These are phyloP conservation scores for Lodderomyces pseudojiufengensis DNA, from an alignment of 1,139 yeast genomes.

Conservation along the genomic window DNA sequence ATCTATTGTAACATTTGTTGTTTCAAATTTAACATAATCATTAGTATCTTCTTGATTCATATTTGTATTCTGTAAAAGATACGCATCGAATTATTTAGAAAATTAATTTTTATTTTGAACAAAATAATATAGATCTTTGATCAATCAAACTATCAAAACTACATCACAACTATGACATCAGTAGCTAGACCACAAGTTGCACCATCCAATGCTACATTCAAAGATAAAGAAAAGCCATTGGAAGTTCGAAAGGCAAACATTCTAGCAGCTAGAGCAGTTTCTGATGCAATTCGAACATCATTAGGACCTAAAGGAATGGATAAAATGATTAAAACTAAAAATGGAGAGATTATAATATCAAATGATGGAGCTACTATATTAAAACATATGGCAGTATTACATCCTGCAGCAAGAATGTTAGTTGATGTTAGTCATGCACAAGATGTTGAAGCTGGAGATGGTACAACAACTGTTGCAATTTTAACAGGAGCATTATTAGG, in stretches of 20 bases:
- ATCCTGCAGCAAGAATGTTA: slow-evolving; percentile 97
- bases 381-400: slow-evolving; percentile 95
- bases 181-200: slow-evolving; percentile 23
- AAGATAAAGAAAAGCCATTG: slow-evolving; percentile 94
- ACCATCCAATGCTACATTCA: slow-evolving; percentile 86
- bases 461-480: slow-evolving; percentile 96
- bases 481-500: slow-evolving; percentile 90
- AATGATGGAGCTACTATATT: slow-evolving; percentile 97
- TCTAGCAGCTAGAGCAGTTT: slow-evolving; percentile 94
- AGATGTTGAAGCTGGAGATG: slow-evolving; percentile 98
- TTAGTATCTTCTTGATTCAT: slow-evolving; percentile 2
- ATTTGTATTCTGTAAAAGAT: background rate
- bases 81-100: background rate
- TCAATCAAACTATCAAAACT: background rate
- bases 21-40: slow-evolving; percentile 25
- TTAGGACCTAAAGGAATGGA: slow-evolving; percentile 99
- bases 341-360: slow-evolving; percentile 90
- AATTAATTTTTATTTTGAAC: too few relatives aligned
- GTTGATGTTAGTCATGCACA: slow-evolving; percentile 98
- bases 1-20: slow-evolving; percentile 36
- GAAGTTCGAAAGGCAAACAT: slow-evolving; percentile 94
- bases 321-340: slow-evolving; percentile 93
- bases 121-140: too few relatives aligned
- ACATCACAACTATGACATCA: slow-evolving; percentile 11
- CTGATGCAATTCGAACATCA: slow-evolving; percentile 96